A percentile compares a stretch with the other conserved stretches of the same genome.
Conservation (phyloP, 139 green algal genomes). For the Micromonas pusilla region DNA sequence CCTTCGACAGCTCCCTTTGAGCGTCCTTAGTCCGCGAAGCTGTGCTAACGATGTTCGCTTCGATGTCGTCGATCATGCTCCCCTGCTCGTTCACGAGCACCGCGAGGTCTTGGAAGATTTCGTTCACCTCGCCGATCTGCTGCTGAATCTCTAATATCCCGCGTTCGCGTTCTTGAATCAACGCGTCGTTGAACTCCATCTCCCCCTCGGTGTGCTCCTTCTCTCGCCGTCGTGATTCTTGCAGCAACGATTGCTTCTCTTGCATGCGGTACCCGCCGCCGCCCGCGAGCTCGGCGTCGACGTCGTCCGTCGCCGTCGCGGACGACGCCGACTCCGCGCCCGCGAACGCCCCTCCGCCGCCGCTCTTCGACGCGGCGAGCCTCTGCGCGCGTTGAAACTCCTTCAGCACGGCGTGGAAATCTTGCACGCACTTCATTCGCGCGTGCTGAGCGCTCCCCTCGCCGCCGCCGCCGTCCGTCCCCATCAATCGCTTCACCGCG, state of each 20-base stretch:
- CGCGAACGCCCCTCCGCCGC: no score
- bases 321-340: no score
- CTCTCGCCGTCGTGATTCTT: conserved; percentile 1
- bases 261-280: background rate
- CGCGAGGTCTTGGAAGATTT: conserved; percentile 56
- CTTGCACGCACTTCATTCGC: conserved; percentile 40
- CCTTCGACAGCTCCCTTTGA: conserved; percentile 36
- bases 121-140: conserved; percentile 55
- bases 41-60: conserved; percentile 46
- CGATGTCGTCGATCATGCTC: conserved; percentile 49
- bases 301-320: no score
- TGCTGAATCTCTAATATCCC: conserved; percentile 51
- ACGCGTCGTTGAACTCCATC: conserved; percentile 44
- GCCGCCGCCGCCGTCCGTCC: conserved; percentile 3
- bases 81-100: conserved; percentile 53
- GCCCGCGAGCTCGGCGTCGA: background rate
- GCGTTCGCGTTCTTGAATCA: conserved; percentile 48
- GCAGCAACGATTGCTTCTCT: background rate
- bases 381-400: conserved; percentile 45
- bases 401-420: conserved; percentile 41
- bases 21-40: conserved; percentile 32
- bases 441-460: conserved; percentile 8
- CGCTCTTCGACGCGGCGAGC: conserved; percentile 19
- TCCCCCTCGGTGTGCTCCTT: background rate
- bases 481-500: conserved; percentile 13